Conservation (phyloP, 2,329 filamentous ascomycete genomes). For the Clonostachys rhizophaga region DNA sequence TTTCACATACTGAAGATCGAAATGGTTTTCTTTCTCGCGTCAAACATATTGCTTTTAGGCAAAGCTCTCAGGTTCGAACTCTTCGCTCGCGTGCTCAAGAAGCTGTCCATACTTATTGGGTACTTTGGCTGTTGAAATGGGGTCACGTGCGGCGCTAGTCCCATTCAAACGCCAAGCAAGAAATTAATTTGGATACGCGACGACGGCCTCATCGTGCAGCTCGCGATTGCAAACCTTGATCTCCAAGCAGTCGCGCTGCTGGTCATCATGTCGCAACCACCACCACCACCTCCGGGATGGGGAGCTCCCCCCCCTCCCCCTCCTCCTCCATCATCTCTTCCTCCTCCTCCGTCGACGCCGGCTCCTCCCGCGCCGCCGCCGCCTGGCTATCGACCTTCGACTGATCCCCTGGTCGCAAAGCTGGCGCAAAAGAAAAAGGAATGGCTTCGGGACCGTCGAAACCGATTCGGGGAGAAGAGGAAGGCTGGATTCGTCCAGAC, state of each 20-base stretch:
- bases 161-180: neutral
- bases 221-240: slow-evolving; percentile 5
- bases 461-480: slow-evolving; percentile 93
- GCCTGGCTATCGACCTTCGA: slow-evolving; percentile 75
- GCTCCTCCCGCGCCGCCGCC: slow-evolving; percentile 68
- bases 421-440: slow-evolving; percentile 99
- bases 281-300: slow-evolving; percentile 55
- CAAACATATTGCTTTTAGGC: too few relatives aligned
- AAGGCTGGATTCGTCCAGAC: slow-evolving; percentile 96
- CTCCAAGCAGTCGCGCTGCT: slow-evolving; percentile 15
- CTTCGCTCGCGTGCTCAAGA: too few relatives aligned
- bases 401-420: slow-evolving; percentile 84
- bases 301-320: slow-evolving; percentile 53
- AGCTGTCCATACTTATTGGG: too few relatives aligned
- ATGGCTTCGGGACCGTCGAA: slow-evolving; percentile 89
- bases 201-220: slow-evolving; percentile 14
- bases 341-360: slow-evolving; percentile 49
- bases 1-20: too few relatives aligned
- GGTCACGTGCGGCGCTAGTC: slow-evolving; percentile 15
- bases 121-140: too few relatives aligned
- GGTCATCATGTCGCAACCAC: slow-evolving; percentile 44
- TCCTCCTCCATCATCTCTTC: slow-evolving; percentile 49
- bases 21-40: too few relatives aligned
- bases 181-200: too few relatives aligned
- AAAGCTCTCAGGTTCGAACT: too few relatives aligned